Base-by-base conservation (phyloP, 306 rosid species). In the Macrotyloma uniflorum region DNA sequence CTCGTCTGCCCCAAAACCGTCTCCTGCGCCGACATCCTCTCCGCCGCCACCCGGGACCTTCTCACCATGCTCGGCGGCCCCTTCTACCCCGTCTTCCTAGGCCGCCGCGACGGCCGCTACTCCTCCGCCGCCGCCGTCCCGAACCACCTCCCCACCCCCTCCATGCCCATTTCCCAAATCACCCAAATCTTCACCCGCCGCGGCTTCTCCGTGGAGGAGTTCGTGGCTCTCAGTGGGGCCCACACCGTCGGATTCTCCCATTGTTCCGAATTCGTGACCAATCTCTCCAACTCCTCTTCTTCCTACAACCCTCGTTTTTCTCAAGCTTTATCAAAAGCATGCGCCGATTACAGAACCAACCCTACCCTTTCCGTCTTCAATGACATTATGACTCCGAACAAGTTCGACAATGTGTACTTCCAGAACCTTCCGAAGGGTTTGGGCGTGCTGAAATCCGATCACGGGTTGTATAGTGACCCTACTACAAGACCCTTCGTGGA, bases 171-270 rank as follows among this genome's bases (percentile, higher is more conserved):
- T n/a, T 32, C 91, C 0, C 80, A 84, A 26, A 86, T 94, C 51
- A 59, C 78, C 24, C 10, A 51, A 5, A 59, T 91, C 68, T 93
- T 93, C 76, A 72, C 80, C 15, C 70, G 79, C 8, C 75, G 89
- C 3, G 97, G 98, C 0, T 91, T 93, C 64, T 76, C 96, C 5
- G 75, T 84, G 0, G 88, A 88, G 46, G 98, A 94, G 72, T 85
- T 89, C 86, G 97, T 94, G 18, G 98, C 96, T 0, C 81, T 94
- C 6, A 38, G 63, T 7, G 97, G 98, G 6, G 98, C 98, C 5
- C 98, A 94, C 88, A 93, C 98, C 15, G 84, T 93, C 1, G 98
- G 98, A 2, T 89, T 93, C 81, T 77, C 98, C 1, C 97, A 94
- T 24, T 94, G 97, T 45, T 80, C 50, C 1, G 91, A 94, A 47